These are phyloP conservation scores for Heimioporus sp. DNA, from an alignment of 768 basidiomycete species.

Conservation along the genomic window DNA sequence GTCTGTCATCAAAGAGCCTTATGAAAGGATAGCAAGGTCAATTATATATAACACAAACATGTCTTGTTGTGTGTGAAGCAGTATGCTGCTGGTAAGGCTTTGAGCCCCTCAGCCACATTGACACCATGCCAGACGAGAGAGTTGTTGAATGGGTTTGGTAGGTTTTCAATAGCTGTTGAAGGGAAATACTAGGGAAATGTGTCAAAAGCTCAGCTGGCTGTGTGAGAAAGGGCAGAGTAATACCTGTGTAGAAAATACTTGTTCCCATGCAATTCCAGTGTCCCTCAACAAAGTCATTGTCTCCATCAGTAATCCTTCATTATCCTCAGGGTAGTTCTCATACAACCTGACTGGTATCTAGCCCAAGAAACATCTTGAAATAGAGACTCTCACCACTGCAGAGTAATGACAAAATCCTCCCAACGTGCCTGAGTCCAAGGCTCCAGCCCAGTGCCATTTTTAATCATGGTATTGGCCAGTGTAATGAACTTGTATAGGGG, in stretches of 20 bases:
- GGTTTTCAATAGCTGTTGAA: neutral
- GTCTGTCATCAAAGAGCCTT: slow-evolving; percentile 16
- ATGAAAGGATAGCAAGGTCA: neutral
- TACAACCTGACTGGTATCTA: neutral
- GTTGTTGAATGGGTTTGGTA: slow-evolving; percentile 46
- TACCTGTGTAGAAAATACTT: neutral
- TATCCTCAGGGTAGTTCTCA: slow-evolving; percentile 1
- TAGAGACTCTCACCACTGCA: slow-evolving; percentile 47
- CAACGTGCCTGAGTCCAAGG: slow-evolving; percentile 53
- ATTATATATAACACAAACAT: slow-evolving; percentile 30
- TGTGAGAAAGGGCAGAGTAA: neutral
- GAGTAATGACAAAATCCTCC: slow-evolving; percentile 55
- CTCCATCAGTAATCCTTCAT: neutral
- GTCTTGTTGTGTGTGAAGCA: slow-evolving; percentile 52
- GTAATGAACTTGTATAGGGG: slow-evolving; percentile 46
- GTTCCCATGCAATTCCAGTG: neutral
- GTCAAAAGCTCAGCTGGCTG: neutral
- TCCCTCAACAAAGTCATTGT: neutral
- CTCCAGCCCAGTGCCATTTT: slow-evolving; percentile 50
- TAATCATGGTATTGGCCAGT: slow-evolving; percentile 54
- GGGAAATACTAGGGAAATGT: neutral
- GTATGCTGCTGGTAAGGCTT: slow-evolving; percentile 52
- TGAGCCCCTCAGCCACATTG: slow-evolving; percentile 57
- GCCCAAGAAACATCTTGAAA: neutral
- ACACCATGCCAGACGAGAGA: slow-evolving; percentile 53